Base-by-base conservation (phyloP, 2,329 filamentous ascomycete genomes). In the Falciphora oryzae region DNA sequence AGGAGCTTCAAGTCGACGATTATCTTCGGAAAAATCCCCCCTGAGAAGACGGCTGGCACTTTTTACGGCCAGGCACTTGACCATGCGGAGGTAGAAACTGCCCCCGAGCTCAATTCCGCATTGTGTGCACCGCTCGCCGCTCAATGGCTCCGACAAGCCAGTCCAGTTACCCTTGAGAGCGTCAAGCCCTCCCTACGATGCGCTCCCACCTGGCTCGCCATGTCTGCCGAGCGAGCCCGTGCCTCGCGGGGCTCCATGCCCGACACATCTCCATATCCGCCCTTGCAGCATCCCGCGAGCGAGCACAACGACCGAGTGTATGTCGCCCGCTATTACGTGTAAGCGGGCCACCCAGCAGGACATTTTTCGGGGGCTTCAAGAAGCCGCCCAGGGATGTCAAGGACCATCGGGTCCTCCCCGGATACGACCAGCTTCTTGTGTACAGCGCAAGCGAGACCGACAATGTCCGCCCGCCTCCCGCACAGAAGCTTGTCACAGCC, bases 391-490 rank as follows among this genome's bases (percentile, higher is more conserved):
- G 85, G 65, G 78, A 83, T 65, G 76, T 87, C 58, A 88, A 86
- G 73, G 80, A 85, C 28, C 80, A 87, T 62, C 82, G 87, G 70
- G 79, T 88, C 66, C 90, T 87, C 71, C 89, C 86, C 0, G 93
- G 92, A 63, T 85, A 93, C 71, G 85, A 87, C 68, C 84, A 83
- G 22, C 85, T 97, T 78, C 83, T 90, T 70, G 84, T 90, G 65
- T 84, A 92, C 74, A 80, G 84, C 63, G 85, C 85, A 69, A 84
- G 86, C 66, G 78, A 88, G 69, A 81, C 84, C 63, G 83, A 90
- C 65, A 82, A 84, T 63, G 80, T 87, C 50, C 85, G 92, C 44
- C 83, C 86, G 13, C 92, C 91, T 22, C 75, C 84, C 0, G 78
- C 81, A 3, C 74, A 81, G n/a, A 85, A 90, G 44, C 78, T 97